These are phyloP conservation scores for Gnomoniopsis smithogilvyi DNA, from an alignment of 2,329 filamentous ascomycete species.

Conservation along the genomic window DNA sequence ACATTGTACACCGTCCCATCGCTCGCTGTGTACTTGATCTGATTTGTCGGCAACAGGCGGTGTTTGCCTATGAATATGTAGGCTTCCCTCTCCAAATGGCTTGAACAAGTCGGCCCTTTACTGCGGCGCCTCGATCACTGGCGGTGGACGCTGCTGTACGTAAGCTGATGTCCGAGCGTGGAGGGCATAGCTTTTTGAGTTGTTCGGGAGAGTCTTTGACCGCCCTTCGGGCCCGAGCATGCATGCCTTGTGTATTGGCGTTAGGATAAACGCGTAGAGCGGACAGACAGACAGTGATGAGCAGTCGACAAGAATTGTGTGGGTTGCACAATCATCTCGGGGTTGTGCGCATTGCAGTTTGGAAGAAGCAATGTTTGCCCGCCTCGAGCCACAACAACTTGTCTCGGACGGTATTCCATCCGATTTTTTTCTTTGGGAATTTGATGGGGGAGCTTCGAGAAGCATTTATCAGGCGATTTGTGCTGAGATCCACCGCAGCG, in stretches of 20 bases:
- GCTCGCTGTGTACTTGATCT: not conserved
- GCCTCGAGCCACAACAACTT: not conserved
- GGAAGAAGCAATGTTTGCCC: not conserved
- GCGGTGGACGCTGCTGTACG: constrained; percentile 1
- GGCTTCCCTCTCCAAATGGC: no score
- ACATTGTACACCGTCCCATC: not conserved
- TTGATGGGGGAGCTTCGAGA: not conserved
- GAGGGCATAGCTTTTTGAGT: not conserved
- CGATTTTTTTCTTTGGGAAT: no score
- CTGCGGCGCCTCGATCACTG: not conserved
- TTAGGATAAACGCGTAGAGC: not conserved
- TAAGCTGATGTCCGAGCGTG: constrained; percentile 6
- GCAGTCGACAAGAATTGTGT: not conserved
- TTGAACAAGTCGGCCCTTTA: constrained; percentile 4
- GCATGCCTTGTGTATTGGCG: no score
- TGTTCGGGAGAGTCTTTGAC: no score
- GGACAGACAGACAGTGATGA: not conserved
- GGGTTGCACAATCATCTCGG: not conserved
- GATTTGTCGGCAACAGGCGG: not conserved
- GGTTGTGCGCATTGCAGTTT: not conserved
- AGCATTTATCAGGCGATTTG: not conserved
- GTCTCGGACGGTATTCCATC: not conserved
- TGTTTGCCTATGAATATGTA: not conserved
- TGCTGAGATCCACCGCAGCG: constrained; percentile 3
- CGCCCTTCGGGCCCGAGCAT: no score